These are phyloP conservation scores for Phylloporus rhodoxanthus DNA, from an alignment of 768 basidiomycete species.

Conservation along the genomic window DNA sequence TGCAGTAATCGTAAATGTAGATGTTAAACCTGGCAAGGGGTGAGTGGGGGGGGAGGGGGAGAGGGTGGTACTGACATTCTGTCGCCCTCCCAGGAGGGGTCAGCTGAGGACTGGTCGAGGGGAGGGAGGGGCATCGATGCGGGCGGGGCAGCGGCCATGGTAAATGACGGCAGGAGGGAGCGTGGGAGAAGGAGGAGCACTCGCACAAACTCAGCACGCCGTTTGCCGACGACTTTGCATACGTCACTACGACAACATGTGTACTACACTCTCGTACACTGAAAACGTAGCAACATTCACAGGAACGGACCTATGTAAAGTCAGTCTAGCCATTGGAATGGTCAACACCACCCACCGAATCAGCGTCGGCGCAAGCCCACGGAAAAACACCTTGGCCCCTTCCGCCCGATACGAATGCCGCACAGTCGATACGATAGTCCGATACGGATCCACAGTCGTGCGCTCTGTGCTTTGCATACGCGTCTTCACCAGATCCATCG, in stretches of 20 bases:
- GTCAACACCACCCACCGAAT: slow-evolving; percentile 54
- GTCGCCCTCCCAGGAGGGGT: slow-evolving; percentile 77
- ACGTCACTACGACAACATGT: slow-evolving; percentile 18
- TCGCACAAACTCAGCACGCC: slow-evolving; percentile 30
- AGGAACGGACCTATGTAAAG: slow-evolving; percentile 56
- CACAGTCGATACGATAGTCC: slow-evolving; percentile 53
- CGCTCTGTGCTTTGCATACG: slow-evolving; percentile 58
- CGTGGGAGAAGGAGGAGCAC: neutral
- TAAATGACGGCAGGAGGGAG: neutral
- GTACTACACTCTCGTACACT: slow-evolving; percentile 60
- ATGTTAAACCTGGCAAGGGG: slow-evolving; percentile 68
- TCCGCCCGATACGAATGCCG: slow-evolving; percentile 55
- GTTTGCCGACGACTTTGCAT: slow-evolving; percentile 10
- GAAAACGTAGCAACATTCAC: slow-evolving; percentile 83
- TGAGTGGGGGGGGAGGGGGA: slow-evolving; percentile 5
- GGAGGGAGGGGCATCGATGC: slow-evolving; percentile 21
- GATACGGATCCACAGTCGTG: slow-evolving; percentile 43
- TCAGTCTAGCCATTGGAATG: neutral
- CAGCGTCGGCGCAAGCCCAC: slow-evolving; percentile 74
- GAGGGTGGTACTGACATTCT: slow-evolving; percentile 53
- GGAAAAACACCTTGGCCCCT: slow-evolving; percentile 66
- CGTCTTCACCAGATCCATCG: slow-evolving; percentile 87
- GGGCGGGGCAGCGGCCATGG: slow-evolving; percentile 21
- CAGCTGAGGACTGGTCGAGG: slow-evolving; percentile 18
- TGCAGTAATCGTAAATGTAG: slow-evolving; percentile 83